These are phyloP conservation scores for Thelonectria olida DNA, from an alignment of 2,329 filamentous ascomycete genomes.

Conservation along the genomic window DNA sequence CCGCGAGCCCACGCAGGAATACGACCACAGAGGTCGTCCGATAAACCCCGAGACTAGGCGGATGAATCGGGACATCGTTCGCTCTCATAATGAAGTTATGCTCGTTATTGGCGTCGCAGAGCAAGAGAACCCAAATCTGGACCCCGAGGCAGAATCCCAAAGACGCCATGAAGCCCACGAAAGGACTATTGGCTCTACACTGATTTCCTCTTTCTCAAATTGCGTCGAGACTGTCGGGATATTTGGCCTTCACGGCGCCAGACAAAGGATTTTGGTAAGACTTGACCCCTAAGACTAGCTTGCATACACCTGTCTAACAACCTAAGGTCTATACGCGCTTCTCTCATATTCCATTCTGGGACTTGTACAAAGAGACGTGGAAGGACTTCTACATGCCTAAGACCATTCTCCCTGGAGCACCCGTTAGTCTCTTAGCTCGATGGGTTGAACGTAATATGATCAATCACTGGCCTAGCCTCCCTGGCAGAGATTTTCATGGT, in stretches of 20 bases:
- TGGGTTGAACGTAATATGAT: conserved; percentile 42
- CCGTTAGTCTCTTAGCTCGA: conserved; percentile 40
- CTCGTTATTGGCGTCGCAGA: conserved; percentile 70
- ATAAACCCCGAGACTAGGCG: conserved; percentile 63
- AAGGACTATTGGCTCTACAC: conserved; percentile 53
- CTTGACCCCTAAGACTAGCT: background rate
- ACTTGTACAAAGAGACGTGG: conserved; percentile 46
- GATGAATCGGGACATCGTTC: conserved; percentile 65
- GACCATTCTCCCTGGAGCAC: conserved; percentile 46
- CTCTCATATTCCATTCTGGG: conserved; percentile 58
- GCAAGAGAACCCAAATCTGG: conserved; percentile 56
- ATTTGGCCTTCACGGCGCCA: conserved; percentile 63
- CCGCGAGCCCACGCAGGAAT: conserved; percentile 53
- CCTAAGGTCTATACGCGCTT: conserved; percentile 62
- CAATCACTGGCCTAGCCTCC: conserved; percentile 36
- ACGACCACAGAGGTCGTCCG: conserved; percentile 65
- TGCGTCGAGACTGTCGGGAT: conserved; percentile 54
- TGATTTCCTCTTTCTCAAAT: conserved; percentile 45
- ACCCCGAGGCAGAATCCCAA: conserved; percentile 52
- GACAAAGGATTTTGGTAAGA: conserved; percentile 63
- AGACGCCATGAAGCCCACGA: conserved; percentile 58
- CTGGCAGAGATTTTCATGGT: conserved; percentile 33
- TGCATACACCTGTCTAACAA: conserved; percentile 16
- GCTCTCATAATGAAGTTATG: conserved; percentile 72
- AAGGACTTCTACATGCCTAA: conserved; percentile 42